These are phyloP conservation scores for Prunus campanulata DNA, from an alignment of 306 rosid genomes.

Conservation along the genomic window DNA sequence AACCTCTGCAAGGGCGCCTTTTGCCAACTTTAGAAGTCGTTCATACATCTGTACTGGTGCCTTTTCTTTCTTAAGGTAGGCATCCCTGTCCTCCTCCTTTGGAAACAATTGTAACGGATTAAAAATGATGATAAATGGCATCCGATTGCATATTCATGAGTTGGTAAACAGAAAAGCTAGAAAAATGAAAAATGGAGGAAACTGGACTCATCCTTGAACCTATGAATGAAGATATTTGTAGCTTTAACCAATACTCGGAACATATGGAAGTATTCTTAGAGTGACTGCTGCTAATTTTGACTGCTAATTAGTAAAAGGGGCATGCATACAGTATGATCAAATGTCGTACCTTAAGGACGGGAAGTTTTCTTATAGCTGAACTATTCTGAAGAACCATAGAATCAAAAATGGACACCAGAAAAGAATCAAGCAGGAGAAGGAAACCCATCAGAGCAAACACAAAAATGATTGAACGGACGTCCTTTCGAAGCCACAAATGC, in stretches of 20 bases:
- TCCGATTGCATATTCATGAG: no score
- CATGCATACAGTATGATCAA: not conserved
- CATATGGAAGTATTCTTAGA: no score
- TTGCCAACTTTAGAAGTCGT: conserved; percentile 44
- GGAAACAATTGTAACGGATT: not conserved
- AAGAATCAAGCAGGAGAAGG: conserved; percentile 71
- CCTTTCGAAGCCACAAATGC: conserved; percentile 56
- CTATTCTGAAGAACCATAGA: conserved; percentile 37
- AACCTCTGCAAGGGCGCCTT: conserved; percentile 5
- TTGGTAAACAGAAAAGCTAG: no score
- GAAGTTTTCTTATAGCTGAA: conserved; percentile 37
- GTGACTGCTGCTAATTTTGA: no score
- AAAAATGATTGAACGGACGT: conserved; percentile 51
- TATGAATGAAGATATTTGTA: no score
- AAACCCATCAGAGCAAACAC: conserved; percentile 61
- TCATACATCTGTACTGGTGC: conserved; percentile 65
- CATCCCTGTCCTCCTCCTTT: conserved; percentile 40
- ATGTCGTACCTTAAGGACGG: conserved; percentile 11
- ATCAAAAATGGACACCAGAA: conserved; percentile 62
- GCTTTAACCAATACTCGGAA: no score
- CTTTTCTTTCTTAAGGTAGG: conserved; percentile 29
- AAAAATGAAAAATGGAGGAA: no score
- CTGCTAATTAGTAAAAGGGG: no score
- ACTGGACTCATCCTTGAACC: no score
- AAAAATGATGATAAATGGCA: not conserved